Evolutionary conservation across 352 stramenopile species (phyloP).

Genomic region (Globisporangium spiculum): DNA sequence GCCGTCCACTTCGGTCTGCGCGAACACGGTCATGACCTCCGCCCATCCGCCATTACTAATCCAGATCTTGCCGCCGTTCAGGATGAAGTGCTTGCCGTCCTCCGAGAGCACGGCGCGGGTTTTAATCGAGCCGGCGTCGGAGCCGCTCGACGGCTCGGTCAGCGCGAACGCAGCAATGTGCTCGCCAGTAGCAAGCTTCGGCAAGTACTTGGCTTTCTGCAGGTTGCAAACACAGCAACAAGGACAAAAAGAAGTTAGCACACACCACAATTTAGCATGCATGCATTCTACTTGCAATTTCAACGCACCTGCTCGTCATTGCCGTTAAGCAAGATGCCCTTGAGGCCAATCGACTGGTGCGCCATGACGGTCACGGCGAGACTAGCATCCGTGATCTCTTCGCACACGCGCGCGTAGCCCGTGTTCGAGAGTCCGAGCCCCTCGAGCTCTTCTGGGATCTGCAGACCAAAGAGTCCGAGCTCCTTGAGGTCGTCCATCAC

Average conservation of each 20-base stretch:
- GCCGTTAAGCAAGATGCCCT: slow-evolving; percentile 86
- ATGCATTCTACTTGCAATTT: not conserved
- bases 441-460: slow-evolving; percentile 87
- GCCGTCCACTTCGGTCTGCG: slow-evolving; percentile 92
- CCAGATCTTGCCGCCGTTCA: slow-evolving; percentile 96
- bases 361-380: slow-evolving; percentile 86
- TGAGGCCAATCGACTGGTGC: slow-evolving; percentile 86
- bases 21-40: slow-evolving; percentile 97
- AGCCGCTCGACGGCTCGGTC: slow-evolving; percentile 90
- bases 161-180: slow-evolving; percentile 86
- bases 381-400: slow-evolving; percentile 80
- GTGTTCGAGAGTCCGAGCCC: no score
- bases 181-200: slow-evolving; percentile 87
- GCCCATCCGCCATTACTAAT: slow-evolving; percentile 96
- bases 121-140: slow-evolving; percentile 88
- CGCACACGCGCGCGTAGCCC: slow-evolving; percentile 70
- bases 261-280: not conserved
- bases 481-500: slow-evolving; percentile 78
- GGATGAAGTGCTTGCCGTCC: slow-evolving; percentile 88
- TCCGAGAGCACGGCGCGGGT: slow-evolving; percentile 88
- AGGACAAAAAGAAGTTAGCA: slow-evolving; percentile 5
- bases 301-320: slow-evolving; percentile 49
- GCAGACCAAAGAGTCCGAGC: slow-evolving; percentile 82
- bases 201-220: slow-evolving; percentile 88
- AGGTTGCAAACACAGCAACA: not conserved